Base-by-base conservation (phyloP, 495 filamentous ascomycete genomes). In the Neurospora hispaniola region DNA sequence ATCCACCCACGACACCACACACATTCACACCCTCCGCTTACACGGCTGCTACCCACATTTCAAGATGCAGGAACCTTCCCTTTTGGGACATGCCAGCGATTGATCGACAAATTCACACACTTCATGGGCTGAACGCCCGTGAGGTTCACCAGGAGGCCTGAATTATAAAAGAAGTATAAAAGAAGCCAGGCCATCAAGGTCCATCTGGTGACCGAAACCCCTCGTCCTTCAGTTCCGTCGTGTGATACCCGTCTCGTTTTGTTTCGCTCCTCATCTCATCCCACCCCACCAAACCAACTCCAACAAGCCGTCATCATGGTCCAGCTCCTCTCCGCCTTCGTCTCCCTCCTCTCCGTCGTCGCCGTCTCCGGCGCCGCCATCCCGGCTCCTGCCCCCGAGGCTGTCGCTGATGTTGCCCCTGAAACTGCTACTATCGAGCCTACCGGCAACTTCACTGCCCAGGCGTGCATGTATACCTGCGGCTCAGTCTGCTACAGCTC, bases 401-500 rank as follows among this genome's bases (percentile, higher is more conserved):
- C 80, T n/a, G 62, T 74, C 12, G 46, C 12, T 40, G 71, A 41
- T 3, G 71, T 54, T 16, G 59, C 40, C 14, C 48, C 69, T 6
- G 44, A 27, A 35, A 5, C 35, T 6, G 2, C 43, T 10, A 70
- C 46, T 43, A 75, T 77, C 31, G 78, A 78, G 16, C 76, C 74
- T 12, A 76, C 74, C 4, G 48, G 48, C 41, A 73, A 74, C 41
- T 42, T 79, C 38, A 74, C 78, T 46, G 73, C 76, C 71, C 66
- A 73, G 46, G 78, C 81, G 20, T 84, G 82, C 71, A 80, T 75
- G 66, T 79, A 75, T 42, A 81, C 78, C 14, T 84, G 82, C 73
- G 82, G 82, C 41, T 75, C 59, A 14, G 71, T 80, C 27, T 82
- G 80, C 77, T 85, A 84, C 76, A 72, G 71, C 69, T 76, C 80